Base-by-base conservation (phyloP, 2,329 filamentous ascomycete species). In the Colletotrichum sublineola region DNA sequence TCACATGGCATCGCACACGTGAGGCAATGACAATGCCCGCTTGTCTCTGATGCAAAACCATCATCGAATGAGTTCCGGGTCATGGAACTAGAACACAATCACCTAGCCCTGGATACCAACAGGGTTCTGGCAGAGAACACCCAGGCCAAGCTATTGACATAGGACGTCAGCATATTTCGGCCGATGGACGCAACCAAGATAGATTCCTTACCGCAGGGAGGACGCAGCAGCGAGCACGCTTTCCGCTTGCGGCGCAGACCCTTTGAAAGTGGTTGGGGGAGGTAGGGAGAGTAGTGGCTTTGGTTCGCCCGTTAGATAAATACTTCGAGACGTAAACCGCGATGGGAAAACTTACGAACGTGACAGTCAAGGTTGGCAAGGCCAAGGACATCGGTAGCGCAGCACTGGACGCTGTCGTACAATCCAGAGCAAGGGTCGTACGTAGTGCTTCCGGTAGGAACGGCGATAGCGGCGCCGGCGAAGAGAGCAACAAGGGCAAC, bases 301-400 rank as follows among this genome's bases (percentile, higher is more conserved):
- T 20, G 15, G 9, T 24, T 36, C 42, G 31, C 31, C 11, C 14
- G 11, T 18, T 40, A 67, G 36, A 29, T 48, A 6, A 7, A 12
- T 12, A 5, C 14, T 24, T 4, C 5, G n/a, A 29, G 1, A 36
- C 5, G 20, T 8, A 14, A 0, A 0, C 24, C 8, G 6, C 2
- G 29, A 15, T 7, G 33, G 20, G 0, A 18, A 18, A 7, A 57
- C 68, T 68, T 11, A 71, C 68, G 88, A 67, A 81, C 77, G 15
- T 76, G 79, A 78, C 90, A 92, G 82, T 91, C 82, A 36, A 91
- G 81, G 78, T 88, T 82, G 8, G 86, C 87, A 73, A 91, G 73
- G 69, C 87, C 86, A 42, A 91, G 85, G 42, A 92, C 84, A 75
- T 91, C 87, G 33, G 89, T 90, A 15, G 89, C 86, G 77, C 90